Evolutionary conservation across 2,329 filamentous ascomycete species (phyloP).

Genomic region (Pseudocercospora crystallina): DNA sequence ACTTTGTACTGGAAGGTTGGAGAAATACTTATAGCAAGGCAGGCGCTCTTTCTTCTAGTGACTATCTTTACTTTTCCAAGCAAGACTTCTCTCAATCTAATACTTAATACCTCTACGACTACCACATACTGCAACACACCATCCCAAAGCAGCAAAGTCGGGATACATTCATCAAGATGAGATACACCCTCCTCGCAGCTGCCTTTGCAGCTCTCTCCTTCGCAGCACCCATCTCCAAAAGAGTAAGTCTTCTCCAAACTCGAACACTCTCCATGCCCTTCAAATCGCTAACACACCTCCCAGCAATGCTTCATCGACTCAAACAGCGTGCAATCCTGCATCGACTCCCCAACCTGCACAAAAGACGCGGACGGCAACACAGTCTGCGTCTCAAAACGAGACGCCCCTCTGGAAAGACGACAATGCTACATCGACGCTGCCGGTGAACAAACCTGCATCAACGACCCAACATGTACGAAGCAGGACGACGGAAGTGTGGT

Average conservation of each 20-base stretch:
- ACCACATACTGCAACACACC: too few relatives aligned
- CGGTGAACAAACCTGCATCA: slow-evolving; percentile 13
- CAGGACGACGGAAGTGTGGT: slow-evolving; percentile 9
- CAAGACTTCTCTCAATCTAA: too few relatives aligned
- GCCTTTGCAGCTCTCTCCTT: slow-evolving; percentile 11
- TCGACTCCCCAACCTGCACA: slow-evolving; percentile 16
- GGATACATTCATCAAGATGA: slow-evolving; percentile 12
- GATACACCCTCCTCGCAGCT: slow-evolving; percentile 11
- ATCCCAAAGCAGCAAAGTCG: too few relatives aligned
- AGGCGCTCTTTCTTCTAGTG: too few relatives aligned
- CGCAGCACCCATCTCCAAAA: slow-evolving; percentile 11
- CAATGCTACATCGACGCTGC: slow-evolving; percentile 17
- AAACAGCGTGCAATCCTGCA: slow-evolving; percentile 18
- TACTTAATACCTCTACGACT: too few relatives aligned
- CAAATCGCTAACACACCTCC: neutral
- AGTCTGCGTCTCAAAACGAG: slow-evolving; percentile 14
- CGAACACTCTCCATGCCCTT: neutral
- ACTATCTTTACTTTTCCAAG: too few relatives aligned
- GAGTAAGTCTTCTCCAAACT: neutral
- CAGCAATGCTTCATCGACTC: slow-evolving; percentile 19
- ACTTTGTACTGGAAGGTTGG: too few relatives aligned
- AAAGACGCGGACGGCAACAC: slow-evolving; percentile 11
- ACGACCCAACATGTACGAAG: slow-evolving; percentile 11
- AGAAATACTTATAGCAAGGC: too few relatives aligned
- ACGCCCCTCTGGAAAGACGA: slow-evolving; percentile 3